Base-by-base conservation (phyloP, 2,329 filamentous ascomycete species). In the Ilyonectria sp. region DNA sequence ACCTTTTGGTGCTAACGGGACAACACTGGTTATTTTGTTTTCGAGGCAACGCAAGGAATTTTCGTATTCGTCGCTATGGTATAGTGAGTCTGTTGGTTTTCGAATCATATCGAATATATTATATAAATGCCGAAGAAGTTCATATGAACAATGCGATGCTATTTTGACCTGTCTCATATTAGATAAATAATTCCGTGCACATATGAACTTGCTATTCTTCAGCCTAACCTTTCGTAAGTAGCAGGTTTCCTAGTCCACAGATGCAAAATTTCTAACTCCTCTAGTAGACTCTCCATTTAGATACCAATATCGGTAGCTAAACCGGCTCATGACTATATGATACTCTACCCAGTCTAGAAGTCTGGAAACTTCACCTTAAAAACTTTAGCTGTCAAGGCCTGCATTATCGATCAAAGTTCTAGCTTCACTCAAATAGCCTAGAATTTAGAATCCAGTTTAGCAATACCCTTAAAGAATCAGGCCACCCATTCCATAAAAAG, bases 381-480 rank as follows among this genome's bases (percentile, higher is more conserved):
- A 52, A 52, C 47, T 52, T 52, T 52, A 26, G 47, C 47, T 52
- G 47, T 52, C 47, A 52, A 52, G 47, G 47, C 47, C 47, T 52
- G 47, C 47, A 52, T 52, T 52, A 26, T 52, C 47, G 47, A 52
- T 31, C 47, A 52, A 52, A 52, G 47, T 52, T 52, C 47, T 52
- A 52, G 47, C 47, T 52, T 52, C 47, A 52, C 47, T 52, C 47
- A 52, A 52, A 52, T 52, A 26, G 47, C 47, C 47, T 52, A 52
- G 47, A 52, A 52, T 52, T 52, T 52, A 52, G 47, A 52, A 52
- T 52, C 47, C 47, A 52, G 47, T 52, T 52, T 52, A 52, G 47
- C 47, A 52, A 52, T 52, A 26, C 47, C 47, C 47, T 52, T 52
- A 26, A 52, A 52, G 47, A 52, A 52, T 52, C 47, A 52, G 47